A percentile compares a stretch with the other conserved stretches of the same genome.
Evolutionary conservation across 177 flowering plant species (phyloP).

Genomic region (Vitis hybrid): DNA sequence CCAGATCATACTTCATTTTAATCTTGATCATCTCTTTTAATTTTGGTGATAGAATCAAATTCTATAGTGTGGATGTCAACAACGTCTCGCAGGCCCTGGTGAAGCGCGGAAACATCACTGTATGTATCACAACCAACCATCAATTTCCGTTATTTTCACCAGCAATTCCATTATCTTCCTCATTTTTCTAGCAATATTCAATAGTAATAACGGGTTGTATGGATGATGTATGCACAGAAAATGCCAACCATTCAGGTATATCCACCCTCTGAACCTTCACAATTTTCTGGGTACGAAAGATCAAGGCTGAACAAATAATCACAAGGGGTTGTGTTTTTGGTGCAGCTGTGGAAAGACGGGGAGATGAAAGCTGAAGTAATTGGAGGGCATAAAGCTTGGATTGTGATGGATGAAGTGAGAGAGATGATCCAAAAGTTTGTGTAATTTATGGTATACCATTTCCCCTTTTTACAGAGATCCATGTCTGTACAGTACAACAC

Average conservation of each 20-base stretch:
- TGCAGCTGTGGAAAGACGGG: conserved; percentile 92
- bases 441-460: background rate
- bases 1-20: no score
- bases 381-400: conserved; percentile 96
- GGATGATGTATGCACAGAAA: conserved; percentile 47
- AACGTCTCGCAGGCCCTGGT: conserved; percentile 82
- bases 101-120: conserved; percentile 90
- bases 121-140: conserved; percentile 23
- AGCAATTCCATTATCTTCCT: background rate
- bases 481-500: background rate
- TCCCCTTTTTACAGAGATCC: background rate
- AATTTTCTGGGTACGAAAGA: background rate
- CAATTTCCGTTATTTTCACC: background rate
- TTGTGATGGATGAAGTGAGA: conserved; percentile 84
- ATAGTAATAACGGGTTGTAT: background rate
- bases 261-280: background rate
- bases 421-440: conserved; percentile 76
- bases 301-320: no score
- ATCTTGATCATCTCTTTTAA: no score
- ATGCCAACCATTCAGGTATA: conserved; percentile 97
- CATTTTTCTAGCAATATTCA: background rate
- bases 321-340: background rate
- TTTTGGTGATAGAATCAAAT: conserved; percentile 47
- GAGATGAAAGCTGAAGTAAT: conserved; percentile 93
- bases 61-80: conserved; percentile 89